Evolutionary conservation across 2,329 filamentous ascomycete species (phyloP), one percentile per base, ranked within the genome.

Genomic region (Trichoderma pleuroti): DNA sequence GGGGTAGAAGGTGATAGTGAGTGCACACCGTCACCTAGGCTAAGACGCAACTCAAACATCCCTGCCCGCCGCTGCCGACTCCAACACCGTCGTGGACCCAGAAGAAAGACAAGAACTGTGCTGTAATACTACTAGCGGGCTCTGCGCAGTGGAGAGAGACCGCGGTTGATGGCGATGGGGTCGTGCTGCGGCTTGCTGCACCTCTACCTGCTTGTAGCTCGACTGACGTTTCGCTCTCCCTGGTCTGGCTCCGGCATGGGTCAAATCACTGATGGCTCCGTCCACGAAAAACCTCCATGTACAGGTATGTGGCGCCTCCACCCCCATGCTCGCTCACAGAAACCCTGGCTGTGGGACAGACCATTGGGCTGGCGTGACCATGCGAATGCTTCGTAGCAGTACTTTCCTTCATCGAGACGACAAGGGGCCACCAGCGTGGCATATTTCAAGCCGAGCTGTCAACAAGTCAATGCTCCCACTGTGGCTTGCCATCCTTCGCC

Each of bases 331-430:
- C 56, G 49, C 62, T 68, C 69, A 63, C 59, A 34, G 39, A 56
- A 65, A 65, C 36, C 69, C 69, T 36, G 54, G 36, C 63, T 71
- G 64, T 57, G 68, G 52, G 68, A 71, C 36, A 61, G 63, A 68
- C 63, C 63, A 71, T 68, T 71, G 52, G 69, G 69, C 63, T 71
- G 69, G 69, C 54, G 69, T 71, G 57, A 68, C 64, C 56, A 68
- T 60, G 49, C 64, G 39, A 68, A 68, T 68, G 66, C 68, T 70
- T 57, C 67, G 57, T 57, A 63, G 57, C 49, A 64, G 68, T 57
- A 60, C 61, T 57, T 70, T 70, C 54, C 42, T 68, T 68, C 36
- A 46, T 71, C 63, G 14, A 63, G 49, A 56, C 42, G 59, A 70
- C 67, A 56, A 70, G 67, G 67, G 57, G 60, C 14, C 34, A 46